These are phyloP conservation scores for Leccinum disarticulatum DNA, from an alignment of 768 basidiomycete species.

Conservation along the genomic window DNA sequence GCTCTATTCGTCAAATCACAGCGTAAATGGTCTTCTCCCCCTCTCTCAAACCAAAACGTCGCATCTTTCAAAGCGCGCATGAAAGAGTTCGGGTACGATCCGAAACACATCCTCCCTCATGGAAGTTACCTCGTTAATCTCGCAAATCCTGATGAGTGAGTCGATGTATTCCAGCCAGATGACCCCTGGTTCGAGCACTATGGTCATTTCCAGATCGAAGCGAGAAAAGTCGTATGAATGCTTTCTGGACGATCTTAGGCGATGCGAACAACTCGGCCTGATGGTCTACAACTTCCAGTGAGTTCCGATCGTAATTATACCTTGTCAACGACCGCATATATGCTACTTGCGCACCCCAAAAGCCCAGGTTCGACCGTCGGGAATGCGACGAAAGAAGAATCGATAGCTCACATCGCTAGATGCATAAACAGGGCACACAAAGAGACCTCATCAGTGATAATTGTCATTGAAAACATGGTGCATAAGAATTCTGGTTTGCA, in stretches of 20 bases:
- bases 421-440: slow-evolving; percentile 74
- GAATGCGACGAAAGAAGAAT: slow-evolving; percentile 55
- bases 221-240: slow-evolving; percentile 73
- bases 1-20: slow-evolving; percentile 86
- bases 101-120: slow-evolving; percentile 71
- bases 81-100: slow-evolving; percentile 58
- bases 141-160: slow-evolving; percentile 75
- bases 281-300: slow-evolving; percentile 84
- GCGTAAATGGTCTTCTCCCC: slow-evolving; percentile 72
- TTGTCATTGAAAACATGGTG: slow-evolving; percentile 86
- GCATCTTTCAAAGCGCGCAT: slow-evolving; percentile 59
- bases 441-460: slow-evolving; percentile 54
- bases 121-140: slow-evolving; percentile 86
- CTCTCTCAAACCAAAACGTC: slow-evolving; percentile 53
- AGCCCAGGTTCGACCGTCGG: slow-evolving; percentile 88
- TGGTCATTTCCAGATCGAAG: slow-evolving; percentile 45
- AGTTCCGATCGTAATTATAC: slow-evolving; percentile 27
- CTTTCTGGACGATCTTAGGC: slow-evolving; percentile 77
- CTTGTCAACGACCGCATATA: neutral
- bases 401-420: slow-evolving; percentile 63
- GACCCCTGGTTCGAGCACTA: neutral
- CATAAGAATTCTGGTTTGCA: neutral
- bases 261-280: slow-evolving; percentile 77
- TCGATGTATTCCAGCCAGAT: neutral
- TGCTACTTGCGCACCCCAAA: slow-evolving; percentile 4